These are phyloP conservation scores for Chamaecyparis obtusa DNA, from an alignment of 75 land plant genomes.

Conservation along the genomic window DNA sequence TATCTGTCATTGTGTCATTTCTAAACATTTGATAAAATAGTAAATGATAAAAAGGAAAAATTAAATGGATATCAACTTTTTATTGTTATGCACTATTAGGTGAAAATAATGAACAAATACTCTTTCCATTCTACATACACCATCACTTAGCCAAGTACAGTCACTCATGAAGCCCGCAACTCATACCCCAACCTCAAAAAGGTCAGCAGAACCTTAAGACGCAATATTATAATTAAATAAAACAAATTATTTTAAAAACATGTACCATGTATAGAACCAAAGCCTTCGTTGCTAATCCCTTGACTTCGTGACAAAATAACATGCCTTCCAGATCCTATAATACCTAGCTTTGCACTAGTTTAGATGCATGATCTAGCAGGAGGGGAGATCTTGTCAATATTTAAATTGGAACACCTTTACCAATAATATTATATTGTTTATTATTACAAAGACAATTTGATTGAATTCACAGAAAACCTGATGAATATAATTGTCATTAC, in stretches of 20 bases:
- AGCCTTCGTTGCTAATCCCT: too few species aligned
- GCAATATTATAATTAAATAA: background rate
- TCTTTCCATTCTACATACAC: background rate
- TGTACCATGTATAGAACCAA: background rate
- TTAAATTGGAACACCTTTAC: background rate
- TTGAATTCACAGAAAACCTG: background rate
- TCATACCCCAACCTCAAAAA: background rate
- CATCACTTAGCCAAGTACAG: background rate
- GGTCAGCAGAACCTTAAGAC: background rate
- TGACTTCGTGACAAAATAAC: too few species aligned
- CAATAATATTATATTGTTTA: background rate
- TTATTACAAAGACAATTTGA: background rate
- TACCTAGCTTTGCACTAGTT: background rate
- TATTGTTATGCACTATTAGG: background rate
- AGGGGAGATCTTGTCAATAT: background rate
- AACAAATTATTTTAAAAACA: background rate
- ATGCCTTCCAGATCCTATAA: too few species aligned
- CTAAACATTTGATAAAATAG: background rate
- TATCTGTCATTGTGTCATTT: background rate
- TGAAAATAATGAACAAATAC: background rate
- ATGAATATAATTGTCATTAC: background rate
- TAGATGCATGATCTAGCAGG: background rate
- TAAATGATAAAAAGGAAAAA: background rate
- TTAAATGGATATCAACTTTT: background rate
- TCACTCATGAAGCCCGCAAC: background rate